These are phyloP conservation scores for Prototheca stagnorum DNA, from an alignment of 163 green algal species.

Conservation along the genomic window DNA sequence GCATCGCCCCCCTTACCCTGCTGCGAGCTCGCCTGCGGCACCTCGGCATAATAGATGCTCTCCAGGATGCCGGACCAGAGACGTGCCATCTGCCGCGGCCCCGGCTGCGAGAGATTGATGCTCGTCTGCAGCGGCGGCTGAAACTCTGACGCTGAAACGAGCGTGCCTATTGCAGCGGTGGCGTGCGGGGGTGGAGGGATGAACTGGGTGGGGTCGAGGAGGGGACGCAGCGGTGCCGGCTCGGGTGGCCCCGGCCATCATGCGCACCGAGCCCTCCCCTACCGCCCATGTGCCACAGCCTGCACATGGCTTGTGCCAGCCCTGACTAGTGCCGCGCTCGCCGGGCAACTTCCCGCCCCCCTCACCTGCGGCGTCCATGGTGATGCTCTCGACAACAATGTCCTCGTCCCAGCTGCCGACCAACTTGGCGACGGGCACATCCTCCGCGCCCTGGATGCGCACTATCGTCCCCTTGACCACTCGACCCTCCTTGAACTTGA, in stretches of 20 bases:
- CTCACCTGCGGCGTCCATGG: background rate
- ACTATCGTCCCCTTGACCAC: constrained; percentile 9
- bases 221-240: no score
- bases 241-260: no score
- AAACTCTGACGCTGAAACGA: constrained; percentile 7
- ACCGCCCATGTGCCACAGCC: no score
- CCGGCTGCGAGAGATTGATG: constrained; percentile 14
- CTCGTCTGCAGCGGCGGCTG: background rate
- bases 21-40: background rate
- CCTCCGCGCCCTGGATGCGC: background rate
- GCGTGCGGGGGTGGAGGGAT: no score
- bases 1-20: background rate
- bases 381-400: background rate
- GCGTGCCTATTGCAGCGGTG: no score
- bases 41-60: background rate
- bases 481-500: constrained; percentile 9
- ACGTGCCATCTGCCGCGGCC: constrained; percentile 3
- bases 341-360: no score
- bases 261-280: no score
- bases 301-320: background rate
- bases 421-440: background rate
- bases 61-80: constrained; percentile 18
- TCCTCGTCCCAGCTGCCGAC: background rate
- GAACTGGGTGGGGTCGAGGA: no score
- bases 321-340: no score